A percentile compares a stretch with the other conserved stretches of the same genome.
phyloP scores from a whole-genome alignment of 495 filamentous ascomycete genomes.

The Penicillium paxilli region DNA sequence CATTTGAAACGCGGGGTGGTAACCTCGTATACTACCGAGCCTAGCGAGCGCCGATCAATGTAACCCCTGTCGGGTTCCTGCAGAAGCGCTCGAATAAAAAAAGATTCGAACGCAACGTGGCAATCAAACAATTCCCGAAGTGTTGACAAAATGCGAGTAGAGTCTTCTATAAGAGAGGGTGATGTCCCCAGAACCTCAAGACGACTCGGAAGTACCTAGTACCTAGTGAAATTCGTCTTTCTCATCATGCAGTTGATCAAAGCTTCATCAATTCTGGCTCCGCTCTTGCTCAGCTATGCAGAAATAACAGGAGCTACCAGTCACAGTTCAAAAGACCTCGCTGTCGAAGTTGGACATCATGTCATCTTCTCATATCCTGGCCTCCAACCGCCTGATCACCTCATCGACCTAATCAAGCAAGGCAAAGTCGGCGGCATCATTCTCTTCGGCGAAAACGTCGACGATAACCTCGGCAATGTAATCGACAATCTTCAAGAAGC shows the following conservation, averaged over 20 bases:
- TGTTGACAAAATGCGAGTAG: too few species aligned
- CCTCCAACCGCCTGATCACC: slow-evolving; percentile 20
- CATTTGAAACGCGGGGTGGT: neutral
- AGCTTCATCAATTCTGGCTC: neutral
- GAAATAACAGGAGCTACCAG: neutral
- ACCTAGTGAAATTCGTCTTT: too few species aligned
- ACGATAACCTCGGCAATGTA: slow-evolving; percentile 15
- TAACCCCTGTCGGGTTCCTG: slow-evolving; percentile 12
- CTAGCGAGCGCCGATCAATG: slow-evolving; percentile 14
- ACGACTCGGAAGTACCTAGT: too few species aligned
- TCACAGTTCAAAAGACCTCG: slow-evolving; percentile 1
- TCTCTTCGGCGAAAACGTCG: slow-evolving; percentile 37
- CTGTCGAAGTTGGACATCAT: slow-evolving; percentile 27
- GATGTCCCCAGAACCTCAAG: too few species aligned
- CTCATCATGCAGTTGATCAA: slow-evolving; percentile 9
- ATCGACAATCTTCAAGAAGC: slow-evolving; percentile 25
- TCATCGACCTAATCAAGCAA: slow-evolving; percentile 26
- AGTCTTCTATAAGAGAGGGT: too few species aligned
- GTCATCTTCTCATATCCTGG: slow-evolving; percentile 40
- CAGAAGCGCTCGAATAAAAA: neutral
- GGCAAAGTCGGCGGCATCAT: slow-evolving; percentile 37
- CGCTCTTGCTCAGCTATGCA: slow-evolving; percentile 1
- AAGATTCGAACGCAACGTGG: neutral
- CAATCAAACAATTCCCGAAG: neutral
- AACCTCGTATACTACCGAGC: slow-evolving; percentile 7